Base-by-base conservation (phyloP, 2,329 filamentous ascomycete species). In the Aspergillus brunneoviolaceus region DNA sequence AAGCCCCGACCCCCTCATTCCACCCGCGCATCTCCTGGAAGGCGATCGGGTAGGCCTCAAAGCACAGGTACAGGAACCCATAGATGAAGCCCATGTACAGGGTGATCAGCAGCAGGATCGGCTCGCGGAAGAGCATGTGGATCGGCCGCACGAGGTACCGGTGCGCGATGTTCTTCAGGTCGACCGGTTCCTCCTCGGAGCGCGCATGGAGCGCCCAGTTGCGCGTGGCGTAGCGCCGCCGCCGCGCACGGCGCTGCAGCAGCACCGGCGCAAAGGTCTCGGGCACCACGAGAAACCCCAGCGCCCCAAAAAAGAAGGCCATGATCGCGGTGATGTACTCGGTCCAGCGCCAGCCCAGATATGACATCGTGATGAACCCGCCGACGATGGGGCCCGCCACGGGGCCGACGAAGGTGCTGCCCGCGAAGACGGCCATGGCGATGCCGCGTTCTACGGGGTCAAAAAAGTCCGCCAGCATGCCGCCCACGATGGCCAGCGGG, bases 321-420 rank as follows among this genome's bases (percentile, higher is more conserved):
- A 82, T 74, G 55, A 86, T 84, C 27, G 82, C 67, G 0, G 82
- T 85, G 48, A 85, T 76, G 77, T 83, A 88, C 6, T 79, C 78
- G 0, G 82, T 86, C 84, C 84, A 87, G 42, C 84, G 75, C 84
- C 84, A 86, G 29, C 83, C 82, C 0, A 86, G 77, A 60, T 79
- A 62, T 19, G 75, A 80, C 50, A 81, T 72, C 1, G 79, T 80
- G 25, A 84, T 77, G 60, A 84, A 85, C 0, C 78, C 80, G 12
- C 82, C 81, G 3, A 81, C 67, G 55, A 85, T 80, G 1, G 83
- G 80, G 0, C 80, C 81, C 0, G 78, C 65, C 3, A 78, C 75
- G 2, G 82, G 82, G 0, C 83, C 82, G 1, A 79, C 72, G 62
- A 85, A 84, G 0, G 80, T 79, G 4, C 77, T 77, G 1, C 70